Evolutionary conservation across 257 asterid species (phyloP), one percentile per base, ranked within the genome.

Genomic region (Solanum etuberosum): DNA sequence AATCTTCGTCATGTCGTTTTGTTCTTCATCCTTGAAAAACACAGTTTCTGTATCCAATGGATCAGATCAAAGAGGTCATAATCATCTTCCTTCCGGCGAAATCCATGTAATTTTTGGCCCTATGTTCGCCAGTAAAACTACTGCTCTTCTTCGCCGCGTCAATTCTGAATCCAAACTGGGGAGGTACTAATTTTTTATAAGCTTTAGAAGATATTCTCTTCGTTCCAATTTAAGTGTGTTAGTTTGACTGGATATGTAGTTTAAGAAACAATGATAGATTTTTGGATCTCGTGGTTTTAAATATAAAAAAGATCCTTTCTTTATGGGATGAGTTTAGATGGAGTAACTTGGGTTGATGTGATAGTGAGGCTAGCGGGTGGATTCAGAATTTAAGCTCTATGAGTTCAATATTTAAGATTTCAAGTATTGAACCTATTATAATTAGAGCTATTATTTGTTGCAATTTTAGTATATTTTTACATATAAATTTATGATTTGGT

Each of bases 61-160:
- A 38, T 25, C 59, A 23, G 83, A 74, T 23, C 54, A 74, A 23
- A 74, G 20, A 37, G 63, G 54, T 14, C 65, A 71, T 48, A 29
- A 32, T 20, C n/a, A n/a, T 40, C 43, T 35, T 10, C 46, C 31
- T 71, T 12, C 46, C 1, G 87, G 87, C 13, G 87, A 85, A 70
- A 85, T 85, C 68, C 87, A 70, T 38, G 83, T 85, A n/a, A 85
- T 85, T 3, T 13, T 85, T 16, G 87, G 87, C 10, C 87, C 87
- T 25, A 85, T 85, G 87, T 85, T 85, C 10, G 87, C 87, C 42
- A 83, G 87, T 57, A 85, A 85, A 74, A 85, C 87, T 38, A 85
- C 87, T 74, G 87, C 93, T 32, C 88, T 91, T 59, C 93, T 91
- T 42, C 93, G 92, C 32, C 91, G 92, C 6, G 88, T 90, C 77